Conservation (phyloP, 2,329 filamentous ascomycete genomes). For the Pestalotiopsis sp. region DNA sequence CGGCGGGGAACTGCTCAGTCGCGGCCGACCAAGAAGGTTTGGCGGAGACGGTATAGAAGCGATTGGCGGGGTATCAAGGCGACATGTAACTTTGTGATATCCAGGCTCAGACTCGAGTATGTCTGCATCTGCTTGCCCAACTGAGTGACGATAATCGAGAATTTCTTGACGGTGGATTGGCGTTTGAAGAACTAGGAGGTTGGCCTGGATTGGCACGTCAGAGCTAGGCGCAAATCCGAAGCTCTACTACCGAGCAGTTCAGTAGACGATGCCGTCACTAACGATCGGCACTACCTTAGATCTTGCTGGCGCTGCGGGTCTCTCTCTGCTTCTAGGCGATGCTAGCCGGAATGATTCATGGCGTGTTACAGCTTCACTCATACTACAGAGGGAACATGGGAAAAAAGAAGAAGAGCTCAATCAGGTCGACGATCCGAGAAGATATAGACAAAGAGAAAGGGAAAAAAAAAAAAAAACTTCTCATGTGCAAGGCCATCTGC, state of each 20-base stretch:
- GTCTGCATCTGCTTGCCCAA: background rate
- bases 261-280: background rate
- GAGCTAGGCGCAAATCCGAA: background rate
- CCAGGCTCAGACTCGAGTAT: background rate
- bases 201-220: background rate
- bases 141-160: background rate
- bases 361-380: background rate
- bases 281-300: background rate
- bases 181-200: background rate
- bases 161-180: background rate
- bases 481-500: background rate
- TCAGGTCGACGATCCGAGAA: background rate
- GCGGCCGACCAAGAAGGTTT: background rate
- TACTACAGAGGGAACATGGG: background rate
- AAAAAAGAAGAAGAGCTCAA: background rate
- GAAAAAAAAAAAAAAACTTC: background rate
- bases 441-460: background rate
- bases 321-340: background rate
- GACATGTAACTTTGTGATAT: background rate
- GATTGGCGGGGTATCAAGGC: background rate
- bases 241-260: background rate
- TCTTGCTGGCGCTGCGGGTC: background rate
- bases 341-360: background rate
- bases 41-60: background rate
- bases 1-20: conserved; percentile 7